Evolutionary conservation across 345 rosid genomes (phyloP), one percentile per base, ranked within the genome.

Genomic region (Aquilaria yunnanensis): DNA sequence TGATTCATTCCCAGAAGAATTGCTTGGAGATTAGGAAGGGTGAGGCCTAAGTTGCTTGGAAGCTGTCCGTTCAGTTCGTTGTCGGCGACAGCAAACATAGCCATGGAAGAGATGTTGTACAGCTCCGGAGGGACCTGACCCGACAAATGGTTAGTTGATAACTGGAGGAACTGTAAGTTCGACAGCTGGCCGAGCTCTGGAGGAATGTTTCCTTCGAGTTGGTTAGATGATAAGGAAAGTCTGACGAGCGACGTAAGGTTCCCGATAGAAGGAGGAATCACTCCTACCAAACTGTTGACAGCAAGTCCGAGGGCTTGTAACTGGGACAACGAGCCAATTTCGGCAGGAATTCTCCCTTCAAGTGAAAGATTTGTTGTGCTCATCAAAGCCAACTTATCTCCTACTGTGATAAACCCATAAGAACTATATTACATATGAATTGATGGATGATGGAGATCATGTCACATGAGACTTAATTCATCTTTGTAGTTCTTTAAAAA

Each of bases 31-130:
- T 69, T 62, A 9, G 71, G 74, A 49, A 69, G 68, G n/a, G 54
- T 49, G 53, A 52, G 4, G 23, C 65, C 67, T 12, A 69, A 53
- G 48, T 69, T 34, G 8, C 3, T 23, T 30, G 74, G 68, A 16
- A 72, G 61, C 48, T 5, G 34, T 9, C 77, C 74, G 12, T 57
- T 41, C 14, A 72, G 63, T 54, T 59, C 71, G 60, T 76, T 72
- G 1, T 9, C 0, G 2, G 31, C 2, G 11, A 76, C 4, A 2
- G 47, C 0, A 23, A 69, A 0, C 0, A 0, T 3, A 3, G n/a
- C 3, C 10, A 72, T 46, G 3, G 66, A 68, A 14, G 74, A 60
- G 3, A 76, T 43, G 64, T 65, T 61, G 52, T 50, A 68, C 5
- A 75, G 8, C 1, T 67, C 47, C 9, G 62, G 14, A 57, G 73